These are phyloP conservation scores for Manihot esculenta DNA, from an alignment of 441 rosid genomes.

Conservation along the genomic window DNA sequence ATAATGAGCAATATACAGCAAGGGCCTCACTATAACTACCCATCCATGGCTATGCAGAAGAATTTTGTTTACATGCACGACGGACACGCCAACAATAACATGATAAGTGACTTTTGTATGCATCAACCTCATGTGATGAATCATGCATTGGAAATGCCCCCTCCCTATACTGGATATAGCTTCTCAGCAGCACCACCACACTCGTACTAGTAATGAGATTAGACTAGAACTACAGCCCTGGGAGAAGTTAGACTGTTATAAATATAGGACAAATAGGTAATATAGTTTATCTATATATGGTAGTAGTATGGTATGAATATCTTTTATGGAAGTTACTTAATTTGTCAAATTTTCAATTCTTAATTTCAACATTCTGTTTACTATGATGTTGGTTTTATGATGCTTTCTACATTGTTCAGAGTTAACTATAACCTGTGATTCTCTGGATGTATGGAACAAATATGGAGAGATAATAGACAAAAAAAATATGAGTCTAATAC, in stretches of 20 bases:
- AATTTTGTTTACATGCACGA: slow-evolving; percentile 30
- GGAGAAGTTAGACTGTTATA: neutral
- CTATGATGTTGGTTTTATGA: neutral
- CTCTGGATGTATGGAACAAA: no score
- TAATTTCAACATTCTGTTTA: neutral
- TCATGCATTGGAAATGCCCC: slow-evolving; percentile 21
- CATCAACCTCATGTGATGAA: slow-evolving; percentile 28
- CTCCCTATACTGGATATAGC: slow-evolving; percentile 20
- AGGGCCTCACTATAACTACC: slow-evolving; percentile 31
- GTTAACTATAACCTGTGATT: neutral
- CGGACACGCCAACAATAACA: slow-evolving; percentile 20
- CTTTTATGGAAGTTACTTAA: neutral
- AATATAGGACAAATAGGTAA: neutral
- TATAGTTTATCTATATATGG: neutral
- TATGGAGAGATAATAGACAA: no score
- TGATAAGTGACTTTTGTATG: slow-evolving; percentile 17
- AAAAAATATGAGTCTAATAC: no score
- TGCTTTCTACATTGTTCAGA: neutral
- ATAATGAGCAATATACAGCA: slow-evolving; percentile 28
- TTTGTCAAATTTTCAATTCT: neutral
- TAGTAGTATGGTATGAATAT: neutral
- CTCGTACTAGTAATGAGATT: slow-evolving; percentile 6
- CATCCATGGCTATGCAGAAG: slow-evolving; percentile 31
- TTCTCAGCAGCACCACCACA: slow-evolving; percentile 22
- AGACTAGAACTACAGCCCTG: no score